Base-by-base conservation (phyloP, 495 filamentous ascomycete species). In the Penicillium cataractarum region DNA sequence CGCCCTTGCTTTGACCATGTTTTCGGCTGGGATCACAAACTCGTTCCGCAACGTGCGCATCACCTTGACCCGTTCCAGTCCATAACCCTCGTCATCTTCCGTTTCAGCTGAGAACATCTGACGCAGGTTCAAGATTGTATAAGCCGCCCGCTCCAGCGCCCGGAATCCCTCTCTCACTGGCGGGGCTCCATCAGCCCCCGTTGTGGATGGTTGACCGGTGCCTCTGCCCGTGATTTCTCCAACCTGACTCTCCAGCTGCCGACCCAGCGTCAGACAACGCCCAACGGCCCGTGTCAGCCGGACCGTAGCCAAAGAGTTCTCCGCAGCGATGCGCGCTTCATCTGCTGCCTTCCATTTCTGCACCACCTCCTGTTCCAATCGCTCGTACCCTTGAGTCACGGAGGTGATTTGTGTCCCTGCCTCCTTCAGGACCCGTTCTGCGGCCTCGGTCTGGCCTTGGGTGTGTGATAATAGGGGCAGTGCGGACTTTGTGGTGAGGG, bases 221-320 rank as follows among this genome's bases (percentile, higher is more conserved):
- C 78, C 80, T 21, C 79, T 76, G 22, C 74, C 85, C 52, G 75
- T 85, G 66, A 83, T 71, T 62, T 91, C 90, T 0, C 81, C 79
- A 65, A 88, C 84, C 74, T 97, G 93, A 15, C 89, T 83, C 69
- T 98, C 93, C 22, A 99, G 83, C 78, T 97, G 93, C 31, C 94
- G 80, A 0, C 90, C 92, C 19, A 98, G 80, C 48, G 88, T 85
- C 27, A 98, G 78, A 62, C 87, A 90, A 49, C 95, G 79, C 35
- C 82, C 86, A 40, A 97, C 89, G 1, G 90, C 86, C 48, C 95
- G 77, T 19, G 89, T 89, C 26, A 97, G 76, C 51, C 86, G 83
- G n/a, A 97, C 83, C 0, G 92, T 90, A 59, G 88, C 81, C 82
- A 91, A 89, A 19, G 97, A 84, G 31, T 92, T 80, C 57, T 88